Conservation (phyloP, 2,329 filamentous ascomycete genomes). For the Ceratocystis lukuohia region DNA sequence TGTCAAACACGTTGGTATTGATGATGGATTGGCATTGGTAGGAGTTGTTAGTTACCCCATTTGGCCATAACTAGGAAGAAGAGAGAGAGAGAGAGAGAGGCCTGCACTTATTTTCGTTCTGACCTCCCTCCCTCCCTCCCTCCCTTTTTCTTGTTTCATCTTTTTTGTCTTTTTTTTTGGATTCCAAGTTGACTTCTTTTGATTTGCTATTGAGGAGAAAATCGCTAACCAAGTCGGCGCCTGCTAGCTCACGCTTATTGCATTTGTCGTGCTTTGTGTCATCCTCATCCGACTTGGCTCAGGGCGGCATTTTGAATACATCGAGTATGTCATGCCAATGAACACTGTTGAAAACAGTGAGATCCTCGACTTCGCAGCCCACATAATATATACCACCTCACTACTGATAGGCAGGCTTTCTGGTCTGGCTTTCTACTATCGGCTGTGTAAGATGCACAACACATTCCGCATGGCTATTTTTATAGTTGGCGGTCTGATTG, state of each 20-base stretch:
- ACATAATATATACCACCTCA: slow-evolving; percentile 39
- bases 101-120: too few species aligned
- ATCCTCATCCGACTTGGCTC: slow-evolving; percentile 36
- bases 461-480: slow-evolving; percentile 28
- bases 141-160: background rate
- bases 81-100: background rate
- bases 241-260: slow-evolving; percentile 28
- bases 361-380: slow-evolving; percentile 36
- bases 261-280: slow-evolving; percentile 33
- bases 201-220: background rate
- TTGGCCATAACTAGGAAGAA: background rate
- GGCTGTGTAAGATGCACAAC: slow-evolving; percentile 31
- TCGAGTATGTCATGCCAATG: slow-evolving; percentile 34
- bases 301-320: slow-evolving; percentile 34
- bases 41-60: slow-evolving; percentile 26
- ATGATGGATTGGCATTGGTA: slow-evolving; percentile 29
- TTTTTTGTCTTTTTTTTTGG: too few species aligned
- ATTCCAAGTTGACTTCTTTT: background rate
- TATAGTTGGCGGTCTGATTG: slow-evolving; percentile 27
- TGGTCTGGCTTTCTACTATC: slow-evolving; percentile 38
- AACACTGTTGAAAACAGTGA: slow-evolving; percentile 32
- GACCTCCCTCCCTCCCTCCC: background rate
- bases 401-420: slow-evolving; percentile 38
- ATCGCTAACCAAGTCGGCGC: slow-evolving; percentile 1
- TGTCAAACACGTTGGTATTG: slow-evolving; percentile 28